phyloP scores from a whole-genome alignment of 108 stramenopile species.

The Hondaea fermentalgiana region DNA sequence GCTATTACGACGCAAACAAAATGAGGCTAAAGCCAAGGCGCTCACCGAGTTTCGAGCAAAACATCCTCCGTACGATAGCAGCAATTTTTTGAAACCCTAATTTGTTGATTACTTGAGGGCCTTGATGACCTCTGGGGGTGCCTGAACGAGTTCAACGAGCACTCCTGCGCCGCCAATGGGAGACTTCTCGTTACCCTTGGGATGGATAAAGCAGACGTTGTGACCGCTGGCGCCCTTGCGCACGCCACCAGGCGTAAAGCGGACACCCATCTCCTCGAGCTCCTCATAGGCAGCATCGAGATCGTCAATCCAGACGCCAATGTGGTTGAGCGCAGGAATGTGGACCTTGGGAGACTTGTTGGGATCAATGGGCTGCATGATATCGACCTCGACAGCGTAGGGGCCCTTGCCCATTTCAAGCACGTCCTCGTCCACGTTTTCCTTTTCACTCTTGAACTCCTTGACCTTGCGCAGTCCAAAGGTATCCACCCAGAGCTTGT shows the following conservation, averaged over 20 bases:
- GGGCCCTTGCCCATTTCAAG: conserved; percentile 64
- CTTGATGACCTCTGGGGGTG: conserved; percentile 68
- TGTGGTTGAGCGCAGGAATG: conserved; percentile 81
- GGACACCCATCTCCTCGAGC: conserved; percentile 69
- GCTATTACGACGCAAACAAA: neutral
- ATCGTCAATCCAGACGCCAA: conserved; percentile 95
- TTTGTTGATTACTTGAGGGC: neutral
- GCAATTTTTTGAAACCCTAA: too few relatives aligned
- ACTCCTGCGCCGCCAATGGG: conserved; percentile 86
- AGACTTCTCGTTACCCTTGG: conserved; percentile 74
- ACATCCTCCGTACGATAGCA: neutral
- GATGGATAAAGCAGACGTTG: conserved; percentile 92
- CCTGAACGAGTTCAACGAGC: conserved; percentile 92
- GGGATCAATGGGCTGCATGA: conserved; percentile 87
- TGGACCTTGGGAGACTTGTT: conserved; percentile 63
- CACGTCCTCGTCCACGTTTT: conserved; percentile 97
- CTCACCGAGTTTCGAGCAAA: neutral
- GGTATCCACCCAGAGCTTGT: conserved; percentile 66
- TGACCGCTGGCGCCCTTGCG: conserved; percentile 84
- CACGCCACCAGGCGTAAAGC: conserved; percentile 82
- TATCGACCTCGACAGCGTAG: conserved; percentile 76
- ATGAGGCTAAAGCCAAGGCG: conserved; percentile 1
- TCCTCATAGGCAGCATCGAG: conserved; percentile 67
- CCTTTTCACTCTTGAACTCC: conserved; percentile 59
- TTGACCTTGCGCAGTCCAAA: conserved; percentile 67